Evolutionary conservation across 306 rosid species (phyloP).

Genomic region (Vigna reflexopilosa): DNA sequence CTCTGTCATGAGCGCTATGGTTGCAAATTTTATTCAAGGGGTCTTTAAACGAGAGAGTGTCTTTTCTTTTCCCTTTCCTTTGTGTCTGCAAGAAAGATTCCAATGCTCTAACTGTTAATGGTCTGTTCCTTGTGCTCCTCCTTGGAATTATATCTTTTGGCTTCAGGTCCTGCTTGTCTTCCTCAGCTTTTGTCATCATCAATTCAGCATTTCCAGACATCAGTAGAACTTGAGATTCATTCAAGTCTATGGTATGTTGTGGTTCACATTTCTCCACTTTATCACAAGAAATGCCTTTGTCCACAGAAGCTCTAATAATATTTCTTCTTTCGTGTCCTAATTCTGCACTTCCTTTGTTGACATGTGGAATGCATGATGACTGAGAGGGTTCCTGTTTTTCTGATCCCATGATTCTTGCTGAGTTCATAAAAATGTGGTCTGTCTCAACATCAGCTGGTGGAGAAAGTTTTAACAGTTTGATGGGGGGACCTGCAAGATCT

Average conservation of each 20-base stretch:
- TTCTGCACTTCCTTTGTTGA: conserved; percentile 44
- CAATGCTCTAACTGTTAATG: conserved; percentile 72
- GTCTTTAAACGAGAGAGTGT: conserved; percentile 32
- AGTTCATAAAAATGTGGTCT: conserved; percentile 39
- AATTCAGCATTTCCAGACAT: conserved; percentile 43
- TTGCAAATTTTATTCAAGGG: conserved; percentile 42
- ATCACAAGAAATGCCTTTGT: conserved; percentile 37
- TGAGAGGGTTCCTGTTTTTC: conserved; percentile 42
- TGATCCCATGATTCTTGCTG: conserved; percentile 15
- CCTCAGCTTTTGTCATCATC: conserved; percentile 28
- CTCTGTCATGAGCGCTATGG: conserved; percentile 54
- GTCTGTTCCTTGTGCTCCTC: conserved; percentile 84
- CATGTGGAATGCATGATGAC: conserved; percentile 47
- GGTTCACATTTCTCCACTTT: conserved; percentile 51
- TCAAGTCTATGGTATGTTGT: conserved; percentile 38
- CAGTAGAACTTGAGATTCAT: conserved; percentile 44
- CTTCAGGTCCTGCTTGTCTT: conserved; percentile 37
- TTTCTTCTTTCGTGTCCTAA: conserved; percentile 41
- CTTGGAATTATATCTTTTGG: conserved; percentile 47
- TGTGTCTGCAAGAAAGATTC: conserved; percentile 64
- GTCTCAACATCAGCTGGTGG: conserved; percentile 65
- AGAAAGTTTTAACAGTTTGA: conserved; percentile 67
- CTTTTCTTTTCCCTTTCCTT: conserved; percentile 50
- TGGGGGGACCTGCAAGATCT: conserved; percentile 54
- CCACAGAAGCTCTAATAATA: conserved; percentile 34